phyloP scores from a whole-genome alignment of 257 asterid genomes.

The Capsicum pubescens region DNA sequence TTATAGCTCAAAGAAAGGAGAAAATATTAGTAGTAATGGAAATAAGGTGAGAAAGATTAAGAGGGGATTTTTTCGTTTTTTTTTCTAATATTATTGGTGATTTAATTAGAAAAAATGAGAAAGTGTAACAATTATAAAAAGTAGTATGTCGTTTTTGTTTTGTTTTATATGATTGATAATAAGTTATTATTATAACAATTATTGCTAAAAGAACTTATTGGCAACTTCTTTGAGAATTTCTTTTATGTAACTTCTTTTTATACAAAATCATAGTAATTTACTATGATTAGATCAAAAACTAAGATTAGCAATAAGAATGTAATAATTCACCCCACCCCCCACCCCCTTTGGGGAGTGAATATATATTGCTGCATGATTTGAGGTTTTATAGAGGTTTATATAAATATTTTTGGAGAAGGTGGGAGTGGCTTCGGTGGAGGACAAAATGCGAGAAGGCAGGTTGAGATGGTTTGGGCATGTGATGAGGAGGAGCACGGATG shows the following conservation, averaged over 20 bases:
- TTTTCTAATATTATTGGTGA: slow-evolving; percentile 16
- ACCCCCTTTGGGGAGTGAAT: not conserved
- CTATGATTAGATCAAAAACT: not conserved
- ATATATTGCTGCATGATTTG: not conserved
- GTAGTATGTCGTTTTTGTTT: too few species aligned
- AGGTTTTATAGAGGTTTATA: not conserved
- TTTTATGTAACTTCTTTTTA: too few species aligned
- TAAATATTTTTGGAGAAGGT: not conserved
- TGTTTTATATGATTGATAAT: not conserved
- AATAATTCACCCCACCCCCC: not conserved
- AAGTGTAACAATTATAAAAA: too few species aligned
- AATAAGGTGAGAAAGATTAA: slow-evolving; percentile 31
- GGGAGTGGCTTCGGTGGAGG: too few species aligned
- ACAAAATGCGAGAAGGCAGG: too few species aligned
- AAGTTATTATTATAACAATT: not conserved
- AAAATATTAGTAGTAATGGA: not conserved
- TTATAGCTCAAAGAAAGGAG: not conserved
- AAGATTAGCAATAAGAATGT: not conserved
- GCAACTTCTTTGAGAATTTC: not conserved
- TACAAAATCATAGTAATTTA: not conserved
- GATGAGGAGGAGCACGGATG: too few species aligned
- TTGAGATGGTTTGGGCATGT: too few species aligned
- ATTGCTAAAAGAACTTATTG: not conserved
- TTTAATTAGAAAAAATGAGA: too few species aligned
- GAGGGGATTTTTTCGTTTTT: slow-evolving; percentile 25